A percentile compares a stretch with the other conserved stretches of the same genome.
These are phyloP conservation scores for Plantago elongata DNA, from an alignment of 257 asterid species.

Conservation along the genomic window DNA sequence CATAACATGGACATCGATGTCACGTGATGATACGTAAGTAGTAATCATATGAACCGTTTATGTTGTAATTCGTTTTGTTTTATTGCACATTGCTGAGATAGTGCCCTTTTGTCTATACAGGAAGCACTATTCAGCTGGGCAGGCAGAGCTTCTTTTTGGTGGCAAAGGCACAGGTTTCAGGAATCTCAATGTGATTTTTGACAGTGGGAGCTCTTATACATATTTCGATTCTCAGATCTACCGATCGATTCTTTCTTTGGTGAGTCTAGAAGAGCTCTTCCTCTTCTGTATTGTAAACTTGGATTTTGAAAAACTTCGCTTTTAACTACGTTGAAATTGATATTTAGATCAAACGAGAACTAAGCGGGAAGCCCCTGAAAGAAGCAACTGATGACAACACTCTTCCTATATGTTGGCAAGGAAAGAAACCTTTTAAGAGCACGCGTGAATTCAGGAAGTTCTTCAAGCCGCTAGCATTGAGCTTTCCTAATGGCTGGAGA, in stretches of 20 bases:
- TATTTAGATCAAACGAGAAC: slow-evolving; percentile 53
- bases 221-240: slow-evolving; percentile 72
- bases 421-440: slow-evolving; percentile 69
- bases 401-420: slow-evolving; percentile 90
- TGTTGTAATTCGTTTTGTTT: background rate
- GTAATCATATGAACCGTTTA: background rate
- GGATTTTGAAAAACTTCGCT: background rate
- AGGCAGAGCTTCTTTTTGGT: slow-evolving; percentile 68
- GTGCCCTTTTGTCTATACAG: slow-evolving; percentile 25
- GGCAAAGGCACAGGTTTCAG: slow-evolving; percentile 69
- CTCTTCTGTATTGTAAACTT: background rate
- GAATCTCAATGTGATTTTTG: slow-evolving; percentile 73
- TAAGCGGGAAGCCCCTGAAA: slow-evolving; percentile 57
- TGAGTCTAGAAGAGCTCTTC: slow-evolving; percentile 27
- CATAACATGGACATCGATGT: slow-evolving; percentile 82
- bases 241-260: slow-evolving; percentile 55
- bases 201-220: slow-evolving; percentile 95
- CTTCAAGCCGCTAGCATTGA: slow-evolving; percentile 73
- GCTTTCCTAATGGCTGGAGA: slow-evolving; percentile 72
- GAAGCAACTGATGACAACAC: slow-evolving; percentile 72
- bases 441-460: slow-evolving; percentile 61
- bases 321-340: background rate
- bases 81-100: background rate
- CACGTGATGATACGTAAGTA: slow-evolving; percentile 58
- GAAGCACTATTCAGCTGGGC: slow-evolving; percentile 78